phyloP scores from a whole-genome alignment of 192 early-diverging fungal genomes.

The Allomyces arbusculus region DNA sequence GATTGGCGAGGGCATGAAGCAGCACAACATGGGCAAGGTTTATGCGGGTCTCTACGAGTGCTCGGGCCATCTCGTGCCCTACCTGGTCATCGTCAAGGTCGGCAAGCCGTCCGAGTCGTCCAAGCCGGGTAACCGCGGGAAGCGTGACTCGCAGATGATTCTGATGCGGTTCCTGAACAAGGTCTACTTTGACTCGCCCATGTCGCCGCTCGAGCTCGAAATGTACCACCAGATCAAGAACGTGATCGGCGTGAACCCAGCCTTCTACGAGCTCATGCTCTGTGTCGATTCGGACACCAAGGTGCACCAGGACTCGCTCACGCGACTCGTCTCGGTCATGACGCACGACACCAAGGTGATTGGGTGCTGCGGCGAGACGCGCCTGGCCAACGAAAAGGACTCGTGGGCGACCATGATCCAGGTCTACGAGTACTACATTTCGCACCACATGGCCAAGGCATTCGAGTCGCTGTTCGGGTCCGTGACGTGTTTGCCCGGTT shows the following conservation, averaged over 20 bases:
- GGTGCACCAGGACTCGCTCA: conserved; percentile 65
- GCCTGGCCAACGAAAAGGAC: conserved; percentile 68
- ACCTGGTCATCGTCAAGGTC: conserved; percentile 59
- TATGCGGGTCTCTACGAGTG: conserved; percentile 62
- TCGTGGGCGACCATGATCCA: conserved; percentile 95
- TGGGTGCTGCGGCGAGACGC: conserved; percentile 87
- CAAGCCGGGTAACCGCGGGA: conserved; percentile 67
- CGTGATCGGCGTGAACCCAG: conserved; percentile 60
- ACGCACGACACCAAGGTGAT: conserved; percentile 59
- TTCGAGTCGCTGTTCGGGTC: conserved; percentile 64
- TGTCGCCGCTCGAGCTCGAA: conserved; percentile 59
- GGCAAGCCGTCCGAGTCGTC: conserved; percentile 45
- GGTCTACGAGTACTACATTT: conserved; percentile 82
- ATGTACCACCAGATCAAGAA: conserved; percentile 70
- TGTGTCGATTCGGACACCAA: conserved; percentile 70
- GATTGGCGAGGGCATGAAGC: conserved; percentile 52
- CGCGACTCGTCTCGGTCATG: conserved; percentile 67
- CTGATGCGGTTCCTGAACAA: conserved; percentile 64
- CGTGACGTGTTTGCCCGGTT: conserved; percentile 64
- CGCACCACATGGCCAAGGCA: conserved; percentile 79
- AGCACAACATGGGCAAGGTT: conserved; percentile 62
- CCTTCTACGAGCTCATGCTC: conserved; percentile 53
- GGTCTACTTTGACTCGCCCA: conserved; percentile 57
- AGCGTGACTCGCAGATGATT: conserved; percentile 69
- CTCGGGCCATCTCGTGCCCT: conserved; percentile 54